These are phyloP conservation scores for Plasmodium berghei DNA, from an alignment of 169 alveolate genomes.

Conservation along the genomic window DNA sequence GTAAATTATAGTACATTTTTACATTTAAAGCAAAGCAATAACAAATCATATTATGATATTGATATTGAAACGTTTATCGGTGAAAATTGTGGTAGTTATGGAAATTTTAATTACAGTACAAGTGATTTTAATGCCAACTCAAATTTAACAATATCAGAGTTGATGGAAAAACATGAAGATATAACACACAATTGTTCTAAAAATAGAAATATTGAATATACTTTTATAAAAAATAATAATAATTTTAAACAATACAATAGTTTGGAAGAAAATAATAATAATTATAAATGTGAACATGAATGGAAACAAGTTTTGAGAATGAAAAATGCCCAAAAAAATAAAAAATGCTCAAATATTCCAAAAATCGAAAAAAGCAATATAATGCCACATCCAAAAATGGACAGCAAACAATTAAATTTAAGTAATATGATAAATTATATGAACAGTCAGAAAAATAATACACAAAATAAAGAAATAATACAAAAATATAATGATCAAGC, in stretches of 20 bases:
- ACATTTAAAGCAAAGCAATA: slow-evolving; percentile 13
- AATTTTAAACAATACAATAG: neutral
- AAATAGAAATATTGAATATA: neutral
- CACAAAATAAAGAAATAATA: slow-evolving; percentile 16
- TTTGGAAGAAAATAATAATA: neutral
- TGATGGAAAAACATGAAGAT: neutral
- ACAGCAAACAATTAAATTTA: slow-evolving; percentile 5
- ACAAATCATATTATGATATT: slow-evolving; percentile 14
- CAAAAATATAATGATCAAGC: slow-evolving; percentile 8
- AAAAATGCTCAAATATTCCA: slow-evolving; percentile 10
- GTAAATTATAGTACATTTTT: slow-evolving; percentile 1
- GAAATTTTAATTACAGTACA: slow-evolving; percentile 9
- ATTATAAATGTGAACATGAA: slow-evolving; percentile 1
- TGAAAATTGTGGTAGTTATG: slow-evolving; percentile 26
- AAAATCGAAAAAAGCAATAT: slow-evolving; percentile 8
- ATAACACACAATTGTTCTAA: slow-evolving; percentile 1
- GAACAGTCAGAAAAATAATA: slow-evolving; percentile 4
- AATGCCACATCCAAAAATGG: slow-evolving; percentile 11
- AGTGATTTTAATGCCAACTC: slow-evolving; percentile 23
- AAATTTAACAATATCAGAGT: slow-evolving; percentile 1
- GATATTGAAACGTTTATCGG: slow-evolving; percentile 26
- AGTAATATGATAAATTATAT: neutral
- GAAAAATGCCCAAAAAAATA: slow-evolving; percentile 5
- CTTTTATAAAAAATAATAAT: neutral
- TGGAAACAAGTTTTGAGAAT: neutral